phyloP scores from a whole-genome alignment of 176 grass and related monocot species.

The Chrysopogon serrulatus region DNA sequence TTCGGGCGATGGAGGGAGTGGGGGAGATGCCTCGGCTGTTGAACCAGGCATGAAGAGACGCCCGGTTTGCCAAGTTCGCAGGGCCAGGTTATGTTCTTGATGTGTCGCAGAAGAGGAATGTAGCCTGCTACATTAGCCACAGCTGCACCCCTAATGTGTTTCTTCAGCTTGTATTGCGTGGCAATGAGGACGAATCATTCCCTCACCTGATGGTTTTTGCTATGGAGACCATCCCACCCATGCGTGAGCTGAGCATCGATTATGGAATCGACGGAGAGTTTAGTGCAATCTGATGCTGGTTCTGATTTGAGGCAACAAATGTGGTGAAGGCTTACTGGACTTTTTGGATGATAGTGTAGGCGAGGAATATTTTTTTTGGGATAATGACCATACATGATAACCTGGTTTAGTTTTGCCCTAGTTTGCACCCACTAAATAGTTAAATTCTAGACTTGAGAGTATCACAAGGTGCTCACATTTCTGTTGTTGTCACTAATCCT shows the following conservation, averaged over 20 bases:
- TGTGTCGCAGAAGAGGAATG: slow-evolving; percentile 62
- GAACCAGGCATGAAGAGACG: slow-evolving; percentile 11
- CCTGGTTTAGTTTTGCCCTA: slow-evolving; percentile 3
- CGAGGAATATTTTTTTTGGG: background rate
- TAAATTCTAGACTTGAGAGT: background rate
- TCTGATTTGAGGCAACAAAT: slow-evolving; percentile 7
- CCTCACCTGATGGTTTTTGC: slow-evolving; percentile 86
- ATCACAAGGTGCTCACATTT: background rate
- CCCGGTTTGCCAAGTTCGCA: background rate
- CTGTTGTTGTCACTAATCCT: background rate
- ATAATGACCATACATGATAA: background rate
- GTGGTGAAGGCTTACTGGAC: background rate
- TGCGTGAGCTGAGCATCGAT: slow-evolving; percentile 83
- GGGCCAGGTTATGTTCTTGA: slow-evolving; percentile 47
- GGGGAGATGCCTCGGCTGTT: slow-evolving; percentile 60
- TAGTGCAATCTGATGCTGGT: background rate
- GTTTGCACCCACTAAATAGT: slow-evolving; percentile 2
- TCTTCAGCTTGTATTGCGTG: slow-evolving; percentile 51
- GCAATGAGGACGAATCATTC: slow-evolving; percentile 47
- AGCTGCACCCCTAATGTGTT: slow-evolving; percentile 69
- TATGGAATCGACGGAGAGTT: slow-evolving; percentile 38
- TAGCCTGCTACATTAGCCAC: slow-evolving; percentile 81
- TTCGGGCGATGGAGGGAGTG: slow-evolving; percentile 83
- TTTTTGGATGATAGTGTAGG: slow-evolving; percentile 18
- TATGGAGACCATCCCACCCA: slow-evolving; percentile 87